Evolutionary conservation across 345 rosid species (phyloP), one percentile per base, ranked within the genome.

Genomic region (Tarenaya hassleriana): DNA sequence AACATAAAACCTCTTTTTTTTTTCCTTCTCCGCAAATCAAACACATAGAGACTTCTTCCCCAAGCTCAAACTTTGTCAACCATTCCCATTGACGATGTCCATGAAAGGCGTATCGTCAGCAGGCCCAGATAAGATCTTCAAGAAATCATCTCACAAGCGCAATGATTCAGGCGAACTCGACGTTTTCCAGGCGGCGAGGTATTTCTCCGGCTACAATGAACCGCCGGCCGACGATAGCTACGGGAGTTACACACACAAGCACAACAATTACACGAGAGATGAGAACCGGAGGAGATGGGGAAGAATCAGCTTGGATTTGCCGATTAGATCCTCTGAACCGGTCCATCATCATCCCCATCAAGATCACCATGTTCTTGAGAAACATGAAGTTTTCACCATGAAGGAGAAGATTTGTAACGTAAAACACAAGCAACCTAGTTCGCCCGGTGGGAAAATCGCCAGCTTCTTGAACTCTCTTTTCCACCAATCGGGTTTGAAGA

Each of bases 401-500:
- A 90, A 79, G 50, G 81, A 78, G 58, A 82, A 77, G 62, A 39
- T 53, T 16, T 14, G 66, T 47, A 66, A 52, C 70, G 70, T 66
- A 34, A 82, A 80, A 52, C 69, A 69, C 63, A 78, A 80, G 77
- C 90, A 82, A 59, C 96, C 98, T 0, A 87, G 86, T 60, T 91
- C 98, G 12, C 98, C 98, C 0, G 98, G 95, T 1, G 92, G 92
- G 7, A 73, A 69, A 60, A 81, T 91, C 18, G 95, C 95, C 1
- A 87, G 82, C 69, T 91, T 91, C 80, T 70, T 91, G 78, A 91
- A 82, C 73, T 84, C 96, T 44, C 64, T 87, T 16, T 87, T 91
- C 75, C 79, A 66, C 37, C 95, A 91, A n/a, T n/a, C n/a, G n/a
- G n/a, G n/a, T n/a, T n/a, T n/a, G n/a, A n/a, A n/a, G n/a, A n/a